A percentile compares a stretch with the other conserved stretches of the same genome.
Conservation (phyloP, 2,329 filamentous ascomycete genomes). For the Cladosporium sp. region DNA sequence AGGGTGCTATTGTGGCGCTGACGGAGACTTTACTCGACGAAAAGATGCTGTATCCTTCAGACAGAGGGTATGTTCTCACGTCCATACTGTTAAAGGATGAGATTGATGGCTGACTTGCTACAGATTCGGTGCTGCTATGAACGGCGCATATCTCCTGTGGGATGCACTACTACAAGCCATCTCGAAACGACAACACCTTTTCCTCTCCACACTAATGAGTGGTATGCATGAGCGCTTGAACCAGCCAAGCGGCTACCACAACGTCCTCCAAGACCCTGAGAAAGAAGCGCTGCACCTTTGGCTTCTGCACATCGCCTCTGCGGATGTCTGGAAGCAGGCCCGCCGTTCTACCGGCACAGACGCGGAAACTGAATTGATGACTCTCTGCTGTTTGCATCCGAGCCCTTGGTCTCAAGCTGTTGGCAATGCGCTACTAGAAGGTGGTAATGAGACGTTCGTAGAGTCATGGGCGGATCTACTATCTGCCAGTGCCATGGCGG, state of each 20-base stretch:
- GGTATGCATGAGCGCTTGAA: conserved; percentile 42
- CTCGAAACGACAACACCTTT: conserved; percentile 34
- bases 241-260: conserved; percentile 24
- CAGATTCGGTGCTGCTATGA: conserved; percentile 39
- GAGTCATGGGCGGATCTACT: conserved; percentile 38
- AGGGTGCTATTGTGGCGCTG: conserved; percentile 20
- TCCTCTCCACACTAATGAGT: conserved; percentile 42
- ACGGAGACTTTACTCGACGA: conserved; percentile 38
- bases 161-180: conserved; percentile 41
- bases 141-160: conserved; percentile 49
- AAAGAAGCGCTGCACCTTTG: conserved; percentile 51
- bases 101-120: neutral
- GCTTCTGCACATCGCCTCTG: conserved; percentile 48
- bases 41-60: conserved; percentile 39
- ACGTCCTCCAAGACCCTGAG: conserved; percentile 27
- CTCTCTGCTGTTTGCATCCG: conserved; percentile 40
- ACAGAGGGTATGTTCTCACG: conserved; percentile 31
- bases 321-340: conserved; percentile 14
- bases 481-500: conserved; percentile 32
- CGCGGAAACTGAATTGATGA: conserved; percentile 26
- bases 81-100: no score
- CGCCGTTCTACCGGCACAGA: conserved; percentile 6
- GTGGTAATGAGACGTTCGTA: conserved; percentile 26
- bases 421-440: conserved; percentile 36
- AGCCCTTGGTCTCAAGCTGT: conserved; percentile 41